A percentile compares a stretch with the other conserved stretches of the same genome.
Conservation (phyloP, 2,329 filamentous ascomycete genomes). For the Lachnellula arida region DNA sequence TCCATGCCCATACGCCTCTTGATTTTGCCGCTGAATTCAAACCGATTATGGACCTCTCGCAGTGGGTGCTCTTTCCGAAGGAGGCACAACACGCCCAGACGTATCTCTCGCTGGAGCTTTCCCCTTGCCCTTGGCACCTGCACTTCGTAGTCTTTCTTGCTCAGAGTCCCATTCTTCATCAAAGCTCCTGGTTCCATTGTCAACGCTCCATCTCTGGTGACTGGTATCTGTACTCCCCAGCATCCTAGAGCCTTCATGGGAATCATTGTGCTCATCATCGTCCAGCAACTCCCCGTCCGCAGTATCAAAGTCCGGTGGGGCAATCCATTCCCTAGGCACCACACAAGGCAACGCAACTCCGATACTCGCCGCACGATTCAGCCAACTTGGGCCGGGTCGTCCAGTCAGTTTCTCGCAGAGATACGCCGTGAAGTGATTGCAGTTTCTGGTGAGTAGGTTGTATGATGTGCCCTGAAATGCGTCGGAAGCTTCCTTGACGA, state of each 20-base stretch:
- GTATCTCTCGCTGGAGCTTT: constrained; percentile 43
- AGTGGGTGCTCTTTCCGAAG: constrained; percentile 47
- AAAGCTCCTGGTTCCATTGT: constrained; percentile 13
- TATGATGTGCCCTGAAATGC: constrained; percentile 73
- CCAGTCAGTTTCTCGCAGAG: constrained; percentile 71
- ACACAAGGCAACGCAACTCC: constrained; percentile 77
- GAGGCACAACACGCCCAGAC: constrained; percentile 47
- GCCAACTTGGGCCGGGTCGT: constrained; percentile 64
- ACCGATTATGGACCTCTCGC: constrained; percentile 10
- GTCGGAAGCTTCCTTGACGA: constrained; percentile 63
- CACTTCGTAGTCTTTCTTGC: constrained; percentile 38
- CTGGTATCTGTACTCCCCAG: constrained; percentile 36
- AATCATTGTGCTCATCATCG: constrained; percentile 41
- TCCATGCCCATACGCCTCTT: constrained; percentile 6
- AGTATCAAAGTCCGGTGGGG: constrained; percentile 70
- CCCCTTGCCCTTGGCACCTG: constrained; percentile 29
- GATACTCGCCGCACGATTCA: constrained; percentile 81
- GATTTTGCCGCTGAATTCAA: constrained; percentile 15
- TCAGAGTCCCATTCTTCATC: constrained; percentile 43
- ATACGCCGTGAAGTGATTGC: constrained; percentile 81
- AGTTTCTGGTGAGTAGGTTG: constrained; percentile 78
- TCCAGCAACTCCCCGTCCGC: constrained; percentile 64
- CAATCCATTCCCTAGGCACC: constrained; percentile 77
- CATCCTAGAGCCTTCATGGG: constrained; percentile 55
- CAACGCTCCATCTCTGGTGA: constrained; percentile 26